Conservation (phyloP, 2,329 filamentous ascomycete genomes). For the Chaetomiaceae sp. region DNA sequence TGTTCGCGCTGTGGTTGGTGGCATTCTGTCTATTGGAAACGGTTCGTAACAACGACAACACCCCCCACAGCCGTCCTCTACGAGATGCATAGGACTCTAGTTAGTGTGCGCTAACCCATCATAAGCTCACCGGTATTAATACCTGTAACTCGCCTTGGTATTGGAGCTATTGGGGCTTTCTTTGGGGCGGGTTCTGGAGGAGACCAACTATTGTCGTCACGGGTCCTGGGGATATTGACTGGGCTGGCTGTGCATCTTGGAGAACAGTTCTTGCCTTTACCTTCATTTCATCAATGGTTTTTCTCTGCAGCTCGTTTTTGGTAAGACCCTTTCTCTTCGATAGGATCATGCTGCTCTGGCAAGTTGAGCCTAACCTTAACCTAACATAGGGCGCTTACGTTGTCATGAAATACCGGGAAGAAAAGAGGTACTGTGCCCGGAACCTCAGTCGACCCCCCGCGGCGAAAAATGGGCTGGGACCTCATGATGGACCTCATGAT, state of each 20-base stretch:
- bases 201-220: neutral
- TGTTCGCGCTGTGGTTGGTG: slow-evolving; percentile 4
- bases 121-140: slow-evolving; percentile 1
- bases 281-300: slow-evolving; percentile 1
- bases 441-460: no score
- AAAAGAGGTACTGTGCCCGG: no score
- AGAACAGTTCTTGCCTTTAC: neutral
- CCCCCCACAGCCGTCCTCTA: no score
- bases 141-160: slow-evolving; percentile 3
- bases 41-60: no score
- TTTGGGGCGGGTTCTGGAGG: slow-evolving; percentile 4
- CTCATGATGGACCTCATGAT: no score
- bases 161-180: slow-evolving; percentile 4
- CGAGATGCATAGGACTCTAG: neutral
- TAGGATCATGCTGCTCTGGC: neutral
- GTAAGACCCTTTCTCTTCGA: neutral
- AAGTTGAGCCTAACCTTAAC: no score
- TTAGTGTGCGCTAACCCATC: neutral
- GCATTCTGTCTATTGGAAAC: no score
- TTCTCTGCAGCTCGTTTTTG: neutral
- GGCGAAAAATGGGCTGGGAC: no score
- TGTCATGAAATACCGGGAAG: slow-evolving; percentile 5
- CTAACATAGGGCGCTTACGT: neutral
- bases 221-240: neutral
- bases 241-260: slow-evolving; percentile 1